Base-by-base conservation (phyloP, 371 early-diverging fungal genomes). In the Mortierella sp. region DNA sequence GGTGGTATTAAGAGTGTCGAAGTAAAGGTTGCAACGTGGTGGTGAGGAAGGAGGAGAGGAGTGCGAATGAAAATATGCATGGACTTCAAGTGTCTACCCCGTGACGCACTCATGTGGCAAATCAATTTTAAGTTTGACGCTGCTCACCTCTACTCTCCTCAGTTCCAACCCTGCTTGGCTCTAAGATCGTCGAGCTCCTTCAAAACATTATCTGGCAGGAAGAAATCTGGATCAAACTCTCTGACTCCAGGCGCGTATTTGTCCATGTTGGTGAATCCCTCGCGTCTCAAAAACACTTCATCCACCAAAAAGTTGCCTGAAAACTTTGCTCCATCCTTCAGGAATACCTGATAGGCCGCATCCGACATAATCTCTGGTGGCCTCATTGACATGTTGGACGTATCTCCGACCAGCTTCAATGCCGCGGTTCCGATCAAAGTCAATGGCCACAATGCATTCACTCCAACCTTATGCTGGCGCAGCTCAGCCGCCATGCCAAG, bases 331-430 rank as follows among this genome's bases (percentile, higher is more conserved):
- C 85, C 64, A 39, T 87, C 83, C 83, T 93, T 90, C 64, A 66
- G 70, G 16, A 93, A 84, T 20, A 96, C 84, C 60, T 85, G 64
- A 62, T 89, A 86, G 18, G 96, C 96, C 0, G 96, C 93, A 81
- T 96, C 96, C 4, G 95, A 92, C 92, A 96, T 94, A 70, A 96
- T 95, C 52, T 91, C 93, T 8, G 94, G 87, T 24, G 79, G 88
- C 37, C 88, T 64, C 73, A 83, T 70, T n/a, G 63, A 18, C 68
- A 70, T 77, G 24, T 52, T 59, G 40, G 37, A 30, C 3, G 70
- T 73, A 52, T 77, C 84, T 8, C 79, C 88, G 9, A 92, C 78
- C 18, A 88, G 83, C 49, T 87, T 85, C 57, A 95, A 73, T 22
- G 95, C 96, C 0, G 94, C 90, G 0, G 96, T 96, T 28, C 87